A percentile compares a stretch with the other conserved stretches of the same genome.
These are phyloP conservation scores for Tremella yokohamensis DNA, from an alignment of 768 basidiomycete genomes.

Conservation along the genomic window DNA sequence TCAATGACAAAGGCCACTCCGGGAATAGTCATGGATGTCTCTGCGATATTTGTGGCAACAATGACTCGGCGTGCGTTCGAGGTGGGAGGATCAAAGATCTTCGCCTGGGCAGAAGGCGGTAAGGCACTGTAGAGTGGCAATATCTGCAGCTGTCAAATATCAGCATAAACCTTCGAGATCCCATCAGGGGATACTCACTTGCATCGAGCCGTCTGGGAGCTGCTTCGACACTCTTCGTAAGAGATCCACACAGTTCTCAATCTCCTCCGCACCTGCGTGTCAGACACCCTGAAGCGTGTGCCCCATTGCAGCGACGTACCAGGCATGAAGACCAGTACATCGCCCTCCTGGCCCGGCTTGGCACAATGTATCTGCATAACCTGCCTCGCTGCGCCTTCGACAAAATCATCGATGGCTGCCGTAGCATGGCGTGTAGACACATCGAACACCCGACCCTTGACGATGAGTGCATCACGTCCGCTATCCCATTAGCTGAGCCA, in stretches of 20 bases:
- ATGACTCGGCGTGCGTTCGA: constrained; percentile 79
- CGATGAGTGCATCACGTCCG: constrained; percentile 62
- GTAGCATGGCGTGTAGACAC: constrained; percentile 74
- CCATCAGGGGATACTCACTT: constrained; percentile 51
- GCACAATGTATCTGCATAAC: constrained; percentile 88
- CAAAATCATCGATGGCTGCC: constrained; percentile 72
- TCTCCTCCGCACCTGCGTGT: constrained; percentile 82
- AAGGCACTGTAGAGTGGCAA: constrained; percentile 85
- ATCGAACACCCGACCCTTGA: constrained; percentile 88
- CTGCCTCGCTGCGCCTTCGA: constrained; percentile 81
- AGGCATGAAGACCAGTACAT: constrained; percentile 89
- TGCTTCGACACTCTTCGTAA: constrained; percentile 64
- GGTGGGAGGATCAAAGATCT: constrained; percentile 69
- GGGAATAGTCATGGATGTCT: constrained; percentile 95
- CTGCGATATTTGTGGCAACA: constrained; percentile 94
- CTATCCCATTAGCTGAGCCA: constrained; percentile 14
- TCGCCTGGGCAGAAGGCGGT: constrained; percentile 69
- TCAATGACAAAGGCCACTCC: constrained; percentile 94
- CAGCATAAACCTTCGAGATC: not conserved
- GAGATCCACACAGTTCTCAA: constrained; percentile 76
- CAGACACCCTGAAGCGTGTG: not conserved
- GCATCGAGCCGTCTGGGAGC: constrained; percentile 60
- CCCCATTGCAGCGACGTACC: constrained; percentile 53
- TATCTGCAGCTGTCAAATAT: constrained; percentile 60
- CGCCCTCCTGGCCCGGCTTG: constrained; percentile 63